Evolutionary conservation across 2,329 filamentous ascomycete species (phyloP).

Genomic region (Rhytidhysteron rufulum): DNA sequence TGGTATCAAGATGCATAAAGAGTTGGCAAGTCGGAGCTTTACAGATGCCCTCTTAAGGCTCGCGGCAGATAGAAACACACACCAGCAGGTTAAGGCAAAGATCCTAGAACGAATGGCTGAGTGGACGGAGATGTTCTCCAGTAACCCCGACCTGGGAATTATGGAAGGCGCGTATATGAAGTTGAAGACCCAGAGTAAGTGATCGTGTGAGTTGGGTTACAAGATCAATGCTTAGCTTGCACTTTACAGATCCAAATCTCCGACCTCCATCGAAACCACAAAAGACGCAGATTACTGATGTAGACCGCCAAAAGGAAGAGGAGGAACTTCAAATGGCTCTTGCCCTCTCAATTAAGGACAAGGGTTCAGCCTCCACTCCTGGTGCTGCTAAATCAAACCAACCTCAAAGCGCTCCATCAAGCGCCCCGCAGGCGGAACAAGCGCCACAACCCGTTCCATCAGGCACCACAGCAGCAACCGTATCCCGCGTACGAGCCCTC

Average conservation of each 20-base stretch:
- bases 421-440: constrained; percentile 28
- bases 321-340: constrained; percentile 96
- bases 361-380: constrained; percentile 36
- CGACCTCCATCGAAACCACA: constrained; percentile 89
- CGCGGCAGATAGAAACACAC: constrained; percentile 90
- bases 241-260: constrained; percentile 73
- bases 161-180: constrained; percentile 95
- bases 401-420: constrained; percentile 28
- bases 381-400: constrained; percentile 40
- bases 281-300: constrained; percentile 85
- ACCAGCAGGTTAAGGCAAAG: constrained; percentile 94
- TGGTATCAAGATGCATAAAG: constrained; percentile 78
- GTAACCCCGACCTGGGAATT: constrained; percentile 86
- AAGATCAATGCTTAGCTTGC: constrained; percentile 3
- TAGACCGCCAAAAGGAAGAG: constrained; percentile 91
- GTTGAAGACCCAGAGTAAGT: constrained; percentile 65
- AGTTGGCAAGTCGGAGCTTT: constrained; percentile 85
- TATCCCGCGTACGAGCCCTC: constrained; percentile 87
- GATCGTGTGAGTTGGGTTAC: background rate
- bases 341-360: constrained; percentile 84
- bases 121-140: constrained; percentile 92
- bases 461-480: constrained; percentile 91
- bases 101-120: constrained; percentile 95
- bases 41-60: constrained; percentile 90
- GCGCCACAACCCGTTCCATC: constrained; percentile 61